Evolutionary conservation across 306 rosid species (phyloP), one percentile per base, ranked within the genome.

Genomic region (Inga leiocalycina): DNA sequence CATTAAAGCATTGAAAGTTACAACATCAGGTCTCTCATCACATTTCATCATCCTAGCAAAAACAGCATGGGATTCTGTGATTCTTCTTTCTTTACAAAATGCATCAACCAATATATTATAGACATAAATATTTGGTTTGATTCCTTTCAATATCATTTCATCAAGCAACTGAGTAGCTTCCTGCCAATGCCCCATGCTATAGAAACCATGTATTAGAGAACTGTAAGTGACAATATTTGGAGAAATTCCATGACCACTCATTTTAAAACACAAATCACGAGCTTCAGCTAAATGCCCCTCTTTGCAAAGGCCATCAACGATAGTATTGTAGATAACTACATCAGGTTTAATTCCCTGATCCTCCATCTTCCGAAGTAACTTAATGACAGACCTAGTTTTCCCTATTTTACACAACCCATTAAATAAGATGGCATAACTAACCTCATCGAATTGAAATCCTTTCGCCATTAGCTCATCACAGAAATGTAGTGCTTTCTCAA

Each of bases 241-340:
- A 0, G 2, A 5, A 71, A 81, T 48, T 22, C 85, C 82, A 3
- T 3, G n/a, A 3, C n/a, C 32, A 8, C 5, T 62, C 85, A 85
- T 85, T 71, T 69, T 41, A 6, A 32, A 30, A 39, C 57, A 71
- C 13, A 80, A 30, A 10, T 75, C 30, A 15, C 34, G 27, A 3
- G 88, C 88, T 24, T 77, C 82, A 35, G 6, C 8, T 15, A 71
- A 13, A 12, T 11, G n/a, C 39, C 79, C 73, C 34, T 59, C 79
- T 44, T 81, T 85, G 34, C 79, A 81, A 48, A 80, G 79, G 44
- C 82, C 10, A 41, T 81, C 77, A 12, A 85, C 22, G 9, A 81
- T 34, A 0, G 35, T 46, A 19, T 16, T 77, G 56, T 59, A 61
- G 1, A 45, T 44, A 24, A 77, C 71, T 16, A 77, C 27, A 27